phyloP scores from a whole-genome alignment of 441 rosid species.

The Sinapis alba region DNA sequence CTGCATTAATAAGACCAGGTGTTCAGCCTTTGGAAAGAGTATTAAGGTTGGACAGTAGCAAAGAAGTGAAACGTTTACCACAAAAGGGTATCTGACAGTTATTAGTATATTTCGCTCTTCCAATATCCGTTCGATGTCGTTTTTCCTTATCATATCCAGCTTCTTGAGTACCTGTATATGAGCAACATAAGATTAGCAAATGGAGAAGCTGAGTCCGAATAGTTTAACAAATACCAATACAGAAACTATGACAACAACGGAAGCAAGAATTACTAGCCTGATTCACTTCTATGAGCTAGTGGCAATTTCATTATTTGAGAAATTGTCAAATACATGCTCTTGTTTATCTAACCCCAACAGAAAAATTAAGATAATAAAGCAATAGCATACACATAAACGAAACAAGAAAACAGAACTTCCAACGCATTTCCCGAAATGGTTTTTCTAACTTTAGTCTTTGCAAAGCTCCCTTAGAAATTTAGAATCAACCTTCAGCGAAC shows the following conservation, averaged over 20 bases:
- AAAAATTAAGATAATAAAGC: not conserved
- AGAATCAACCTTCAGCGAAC: constrained; percentile 4
- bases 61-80: constrained; percentile 53
- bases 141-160: constrained; percentile 83
- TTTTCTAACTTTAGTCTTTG: constrained; percentile 3
- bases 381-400: not conserved
- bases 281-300: not conserved
- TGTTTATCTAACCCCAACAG: not conserved
- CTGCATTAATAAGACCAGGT: constrained; percentile 51
- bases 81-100: constrained; percentile 87
- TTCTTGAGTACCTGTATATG: constrained; percentile 74
- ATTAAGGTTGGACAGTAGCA: constrained; percentile 20
- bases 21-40: constrained; percentile 31
- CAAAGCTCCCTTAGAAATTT: not conserved
- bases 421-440: not conserved
- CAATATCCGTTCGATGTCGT: constrained; percentile 77
- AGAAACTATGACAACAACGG: not conserved
- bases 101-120: constrained; percentile 86
- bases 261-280: constrained; percentile 1
- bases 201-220: constrained; percentile 10
- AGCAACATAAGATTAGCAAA: constrained; percentile 34
- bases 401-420: not conserved
- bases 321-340: not conserved
- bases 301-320: not conserved
- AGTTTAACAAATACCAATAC: not conserved